phyloP scores from a whole-genome alignment of 257 asterid genomes.

The Solanum gracilifrons region DNA sequence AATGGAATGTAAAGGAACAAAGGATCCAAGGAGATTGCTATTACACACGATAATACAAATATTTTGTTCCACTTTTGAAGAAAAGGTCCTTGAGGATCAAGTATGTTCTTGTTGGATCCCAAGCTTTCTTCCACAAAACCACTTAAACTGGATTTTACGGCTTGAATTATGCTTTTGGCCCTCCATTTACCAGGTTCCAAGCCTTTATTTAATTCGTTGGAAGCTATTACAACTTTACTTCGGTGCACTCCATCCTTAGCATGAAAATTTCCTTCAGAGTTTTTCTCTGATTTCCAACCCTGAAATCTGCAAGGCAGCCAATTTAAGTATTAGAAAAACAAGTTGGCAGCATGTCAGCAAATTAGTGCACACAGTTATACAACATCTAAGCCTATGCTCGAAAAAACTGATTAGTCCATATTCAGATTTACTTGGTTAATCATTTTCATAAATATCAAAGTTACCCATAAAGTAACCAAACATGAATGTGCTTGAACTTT shows the following conservation, averaged over 20 bases:
- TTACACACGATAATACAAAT: conserved; percentile 68
- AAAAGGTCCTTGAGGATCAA: conserved; percentile 89
- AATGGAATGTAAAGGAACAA: conserved; percentile 85
- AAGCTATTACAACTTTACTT: conserved; percentile 33
- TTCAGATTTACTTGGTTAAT: not conserved
- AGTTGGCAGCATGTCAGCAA: not conserved
- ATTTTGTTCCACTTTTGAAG: conserved; percentile 95
- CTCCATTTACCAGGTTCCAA: conserved; percentile 46
- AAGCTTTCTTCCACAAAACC: conserved; percentile 31
- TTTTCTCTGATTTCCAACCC: conserved; percentile 59
- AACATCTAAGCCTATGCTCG: not conserved
- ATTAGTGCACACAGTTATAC: not conserved
- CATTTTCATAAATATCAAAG: not conserved
- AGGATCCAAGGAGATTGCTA: conserved; percentile 97
- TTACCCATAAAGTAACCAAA: not conserved
- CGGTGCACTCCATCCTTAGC: conserved; percentile 18
- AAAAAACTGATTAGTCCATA: not conserved
- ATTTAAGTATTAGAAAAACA: not conserved
- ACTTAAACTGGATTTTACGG: conserved; percentile 46
- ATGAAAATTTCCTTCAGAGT: conserved; percentile 31
- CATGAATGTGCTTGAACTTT: not conserved
- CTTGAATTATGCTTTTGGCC: conserved; percentile 41
- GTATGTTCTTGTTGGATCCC: conserved; percentile 48
- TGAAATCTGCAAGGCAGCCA: conserved; percentile 47
- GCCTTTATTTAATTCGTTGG: conserved; percentile 38